Conservation (phyloP, 768 basidiomycete genomes). For the Leucosporidium creatinivorum region DNA sequence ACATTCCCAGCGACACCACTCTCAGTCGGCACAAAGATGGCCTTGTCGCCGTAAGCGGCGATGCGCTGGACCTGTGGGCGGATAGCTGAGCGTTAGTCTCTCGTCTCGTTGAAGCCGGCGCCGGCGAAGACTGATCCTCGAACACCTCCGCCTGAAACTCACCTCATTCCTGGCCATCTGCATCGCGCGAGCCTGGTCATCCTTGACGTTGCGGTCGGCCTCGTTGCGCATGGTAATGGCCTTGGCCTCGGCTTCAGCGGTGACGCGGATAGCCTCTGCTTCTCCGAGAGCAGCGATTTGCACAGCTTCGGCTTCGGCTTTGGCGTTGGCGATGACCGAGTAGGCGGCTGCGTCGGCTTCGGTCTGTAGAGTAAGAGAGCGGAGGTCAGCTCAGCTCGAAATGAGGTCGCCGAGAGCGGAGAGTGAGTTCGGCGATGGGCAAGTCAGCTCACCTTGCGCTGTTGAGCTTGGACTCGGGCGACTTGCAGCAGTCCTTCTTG, state of each 20-base stretch:
- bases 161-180: conserved; percentile 16
- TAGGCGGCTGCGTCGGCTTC: conserved; percentile 21
- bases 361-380: neutral
- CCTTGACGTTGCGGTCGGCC: conserved; percentile 57
- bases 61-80: conserved; percentile 53
- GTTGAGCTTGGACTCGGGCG: no score
- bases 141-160: neutral
- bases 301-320: neutral
- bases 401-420: no score
- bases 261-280: conserved; percentile 51
- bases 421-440: neutral
- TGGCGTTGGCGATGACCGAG: conserved; percentile 12
- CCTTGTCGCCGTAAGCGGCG: conserved; percentile 54
- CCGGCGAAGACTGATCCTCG: no score
- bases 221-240: conserved; percentile 59
- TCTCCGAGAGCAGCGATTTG: conserved; percentile 1
- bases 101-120: no score
- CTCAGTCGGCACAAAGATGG: conserved; percentile 33
- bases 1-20: neutral
- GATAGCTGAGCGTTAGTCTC: no score
- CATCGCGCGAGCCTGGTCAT: conserved; percentile 10
- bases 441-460: no score
- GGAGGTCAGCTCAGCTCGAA: neutral
- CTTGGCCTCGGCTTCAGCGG: conserved; percentile 57
- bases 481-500: no score